Conservation (phyloP, 345 rosid genomes). For the Moricandia arvensis region DNA sequence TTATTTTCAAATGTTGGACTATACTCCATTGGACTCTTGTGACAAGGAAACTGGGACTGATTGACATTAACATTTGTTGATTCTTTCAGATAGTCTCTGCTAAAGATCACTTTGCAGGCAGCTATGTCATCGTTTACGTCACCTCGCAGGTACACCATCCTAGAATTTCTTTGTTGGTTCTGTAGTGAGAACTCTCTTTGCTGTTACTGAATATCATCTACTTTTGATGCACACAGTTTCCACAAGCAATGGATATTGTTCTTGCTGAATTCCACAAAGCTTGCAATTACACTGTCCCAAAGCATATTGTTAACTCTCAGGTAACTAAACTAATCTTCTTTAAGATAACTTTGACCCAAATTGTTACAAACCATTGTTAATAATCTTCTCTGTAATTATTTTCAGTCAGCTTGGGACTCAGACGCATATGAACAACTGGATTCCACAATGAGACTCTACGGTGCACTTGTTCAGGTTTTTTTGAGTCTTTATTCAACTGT, state of each 20-base stretch:
- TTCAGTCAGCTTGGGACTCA: constrained; percentile 68
- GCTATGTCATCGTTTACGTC: constrained; percentile 67
- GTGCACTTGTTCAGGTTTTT: constrained; percentile 84
- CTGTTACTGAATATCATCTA: constrained; percentile 8
- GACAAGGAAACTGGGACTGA: background rate
- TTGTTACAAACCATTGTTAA: background rate
- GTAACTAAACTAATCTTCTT: constrained; percentile 37
- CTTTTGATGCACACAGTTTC: constrained; percentile 52
- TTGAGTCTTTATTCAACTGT: background rate
- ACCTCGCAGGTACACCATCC: constrained; percentile 61
- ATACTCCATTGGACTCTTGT: background rate
- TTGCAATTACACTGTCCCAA: constrained; percentile 89
- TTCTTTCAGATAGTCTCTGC: constrained; percentile 61
- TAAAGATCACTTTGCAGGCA: constrained; percentile 70
- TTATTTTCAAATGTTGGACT: constrained; percentile 9
- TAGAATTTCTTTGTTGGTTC: background rate
- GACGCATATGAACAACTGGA: constrained; percentile 61
- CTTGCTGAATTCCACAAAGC: constrained; percentile 87
- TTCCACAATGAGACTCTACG: constrained; percentile 79
- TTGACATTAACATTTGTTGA: background rate
- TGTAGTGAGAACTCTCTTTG: background rate
- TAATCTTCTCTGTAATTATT: background rate
- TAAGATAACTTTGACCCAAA: background rate
- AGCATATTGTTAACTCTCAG: constrained; percentile 67
- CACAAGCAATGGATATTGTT: constrained; percentile 74